Percentiles rank a stretch among this genome's conserved stretches.
Conservation (phyloP, 139 green algal species). For the Chlorella sp. region DNA sequence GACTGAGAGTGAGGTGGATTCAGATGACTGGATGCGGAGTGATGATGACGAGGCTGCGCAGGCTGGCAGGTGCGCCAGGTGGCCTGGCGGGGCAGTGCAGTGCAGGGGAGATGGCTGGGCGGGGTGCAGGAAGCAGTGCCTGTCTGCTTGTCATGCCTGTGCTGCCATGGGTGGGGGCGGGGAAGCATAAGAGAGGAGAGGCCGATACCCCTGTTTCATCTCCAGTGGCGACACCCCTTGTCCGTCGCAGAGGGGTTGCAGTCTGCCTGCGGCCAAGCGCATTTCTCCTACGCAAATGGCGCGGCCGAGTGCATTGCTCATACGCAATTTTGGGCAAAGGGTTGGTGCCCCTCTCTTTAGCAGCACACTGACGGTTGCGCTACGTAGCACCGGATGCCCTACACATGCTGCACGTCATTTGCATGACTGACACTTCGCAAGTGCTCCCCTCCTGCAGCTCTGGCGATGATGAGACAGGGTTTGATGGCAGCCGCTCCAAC, state of each 20-base stretch:
- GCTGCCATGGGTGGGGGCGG: neutral
- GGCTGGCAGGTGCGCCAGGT: neutral
- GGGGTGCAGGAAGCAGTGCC: too few species aligned
- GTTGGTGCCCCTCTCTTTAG: too few species aligned
- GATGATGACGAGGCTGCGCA: conserved; percentile 17
- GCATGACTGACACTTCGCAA: neutral
- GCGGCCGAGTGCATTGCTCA: too few species aligned
- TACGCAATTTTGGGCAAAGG: too few species aligned
- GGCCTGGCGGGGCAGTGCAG: neutral
- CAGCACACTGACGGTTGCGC: too few species aligned
- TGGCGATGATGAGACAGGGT: neutral
- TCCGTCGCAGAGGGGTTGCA: too few species aligned
- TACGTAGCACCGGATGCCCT: too few species aligned
- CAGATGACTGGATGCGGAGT: conserved; percentile 31
- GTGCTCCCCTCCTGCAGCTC: neutral
- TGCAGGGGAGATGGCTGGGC: too few species aligned
- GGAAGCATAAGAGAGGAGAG: neutral
- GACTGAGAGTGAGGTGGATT: conserved; percentile 23
- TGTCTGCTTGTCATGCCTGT: neutral
- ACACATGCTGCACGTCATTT: too few species aligned
- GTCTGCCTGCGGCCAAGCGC: too few species aligned
- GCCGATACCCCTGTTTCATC: neutral
- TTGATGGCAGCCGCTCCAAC: neutral
- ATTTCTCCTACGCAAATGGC: too few species aligned
- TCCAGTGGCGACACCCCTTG: too few species aligned